Evolutionary conservation across 805 yeast genomes (phyloP), one percentile per base, ranked within the genome.

Genomic region (Candida lessepsii): DNA sequence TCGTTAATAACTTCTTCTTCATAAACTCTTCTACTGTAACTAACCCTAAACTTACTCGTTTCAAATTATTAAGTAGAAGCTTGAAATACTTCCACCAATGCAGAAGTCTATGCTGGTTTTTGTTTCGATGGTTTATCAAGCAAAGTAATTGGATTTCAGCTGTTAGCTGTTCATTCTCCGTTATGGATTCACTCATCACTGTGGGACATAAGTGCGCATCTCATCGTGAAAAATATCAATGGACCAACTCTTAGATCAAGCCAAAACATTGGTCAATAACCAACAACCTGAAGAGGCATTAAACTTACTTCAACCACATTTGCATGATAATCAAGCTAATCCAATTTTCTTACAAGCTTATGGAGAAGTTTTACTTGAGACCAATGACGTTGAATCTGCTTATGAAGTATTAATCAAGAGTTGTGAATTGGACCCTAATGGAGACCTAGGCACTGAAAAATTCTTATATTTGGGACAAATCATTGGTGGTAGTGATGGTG

Each of bases 401-500:
- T 86, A 81, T 57, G 74, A 77, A 5, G 63, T 80, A 10, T 67
- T 91, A 37, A 59, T 61, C 7, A 63, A 62, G 31, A 80, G 89
- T 2, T 80, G 90, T 43, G 78, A 78, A 46, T 47, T 83, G 38
- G 97, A 90, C 60, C 80, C 84, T 2, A 58, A 69, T 2, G 96
- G 87, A 1, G 47, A 55, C 2, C 51, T 61, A 31, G 93, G 91
- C 1, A 81, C 80, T 16, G 96, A 86, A 56, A 90, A 89, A 64
- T 90, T 86, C 57, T 73, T 93, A 40, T 88, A 90, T 62, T 66
- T 91, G 46, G 99, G 97, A 2, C 99, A 91, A 65, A 80, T 91
- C 38, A 70, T 83, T 19, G 97, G 97, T 30, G 96, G 95, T 23
- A 51, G 47, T 13, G 84, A 80, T 49, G 98, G 97, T 8, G 56